phyloP scores from a whole-genome alignment of 1,284 basidiomycete genomes.

The Blastosporella zonata region DNA sequence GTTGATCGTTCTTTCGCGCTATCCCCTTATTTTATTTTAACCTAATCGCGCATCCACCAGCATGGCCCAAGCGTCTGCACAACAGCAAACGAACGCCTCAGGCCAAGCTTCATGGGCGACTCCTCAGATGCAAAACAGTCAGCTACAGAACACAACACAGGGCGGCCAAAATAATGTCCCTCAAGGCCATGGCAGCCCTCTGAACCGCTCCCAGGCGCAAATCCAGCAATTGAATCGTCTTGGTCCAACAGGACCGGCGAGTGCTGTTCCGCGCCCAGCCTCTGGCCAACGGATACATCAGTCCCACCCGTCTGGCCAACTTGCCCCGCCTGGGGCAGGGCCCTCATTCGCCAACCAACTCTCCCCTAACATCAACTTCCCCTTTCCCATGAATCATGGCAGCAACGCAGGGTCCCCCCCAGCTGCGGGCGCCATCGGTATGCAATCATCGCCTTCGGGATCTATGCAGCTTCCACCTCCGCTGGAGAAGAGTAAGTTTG shows the following conservation, averaged over 20 bases:
- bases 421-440: slow-evolving; percentile 5
- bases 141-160: slow-evolving; percentile 14
- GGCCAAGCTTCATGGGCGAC: slow-evolving; percentile 18
- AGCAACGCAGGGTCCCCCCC: slow-evolving; percentile 7
- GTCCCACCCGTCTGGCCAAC: slow-evolving; percentile 18
- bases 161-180: slow-evolving; percentile 19
- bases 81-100: slow-evolving; percentile 15
- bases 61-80: slow-evolving; percentile 10
- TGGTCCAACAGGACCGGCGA: slow-evolving; percentile 22
- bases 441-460: slow-evolving; percentile 12
- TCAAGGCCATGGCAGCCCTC: slow-evolving; percentile 28
- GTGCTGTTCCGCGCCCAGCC: slow-evolving; percentile 29
- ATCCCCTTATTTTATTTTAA: background rate
- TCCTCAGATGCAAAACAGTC: slow-evolving; percentile 11
- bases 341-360: slow-evolving; percentile 26
- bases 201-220: slow-evolving; percentile 27
- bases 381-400: slow-evolving; percentile 15
- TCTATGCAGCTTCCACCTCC: slow-evolving; percentile 29
- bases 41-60: background rate
- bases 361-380: slow-evolving; percentile 24
- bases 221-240: slow-evolving; percentile 24
- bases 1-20: background rate
- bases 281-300: slow-evolving; percentile 33
- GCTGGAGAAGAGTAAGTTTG: slow-evolving; percentile 49
- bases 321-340: slow-evolving; percentile 6